These are phyloP conservation scores for Camelina laxa DNA, from an alignment of 345 rosid genomes.

Conservation along the genomic window DNA sequence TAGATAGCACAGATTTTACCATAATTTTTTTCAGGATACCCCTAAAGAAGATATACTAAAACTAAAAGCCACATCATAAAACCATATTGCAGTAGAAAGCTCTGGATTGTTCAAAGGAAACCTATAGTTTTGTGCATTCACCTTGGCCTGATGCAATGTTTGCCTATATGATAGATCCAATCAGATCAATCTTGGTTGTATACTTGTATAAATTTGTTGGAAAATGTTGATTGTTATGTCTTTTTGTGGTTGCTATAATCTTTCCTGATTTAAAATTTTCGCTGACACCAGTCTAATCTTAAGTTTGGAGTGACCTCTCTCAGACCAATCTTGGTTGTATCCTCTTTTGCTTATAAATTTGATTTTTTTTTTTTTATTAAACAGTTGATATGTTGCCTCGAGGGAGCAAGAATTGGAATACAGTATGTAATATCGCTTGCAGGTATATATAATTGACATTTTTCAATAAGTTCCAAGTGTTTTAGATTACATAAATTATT, in stretches of 20 bases:
- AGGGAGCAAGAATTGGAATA: constrained; percentile 92
- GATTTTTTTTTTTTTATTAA: constrained; percentile 18
- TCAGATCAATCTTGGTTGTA: constrained; percentile 19
- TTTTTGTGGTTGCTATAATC: neutral
- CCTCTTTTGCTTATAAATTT: constrained; percentile 22
- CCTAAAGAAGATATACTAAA: constrained; percentile 11
- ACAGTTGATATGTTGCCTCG: constrained; percentile 88
- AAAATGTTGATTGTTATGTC: constrained; percentile 12
- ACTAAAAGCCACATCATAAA: constrained; percentile 9
- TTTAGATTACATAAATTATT: neutral
- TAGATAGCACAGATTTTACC: constrained; percentile 13
- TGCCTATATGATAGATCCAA: neutral
- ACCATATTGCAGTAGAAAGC: constrained; percentile 13
- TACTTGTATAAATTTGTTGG: constrained; percentile 16
- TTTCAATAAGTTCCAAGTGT: neutral
- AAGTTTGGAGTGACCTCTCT: constrained; percentile 16
- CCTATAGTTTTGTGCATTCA: constrained; percentile 12
- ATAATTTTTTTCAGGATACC: constrained; percentile 4
- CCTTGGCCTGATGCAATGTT: constrained; percentile 17
- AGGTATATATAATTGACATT: constrained; percentile 50
- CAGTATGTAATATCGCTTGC: constrained; percentile 92
- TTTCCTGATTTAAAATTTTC: constrained; percentile 18
- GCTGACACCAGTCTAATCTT: neutral
- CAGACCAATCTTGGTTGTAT: neutral
- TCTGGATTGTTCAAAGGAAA: constrained; percentile 7